These are phyloP conservation scores for Fraxinus anomala DNA, from an alignment of 257 asterid species.

Conservation along the genomic window DNA sequence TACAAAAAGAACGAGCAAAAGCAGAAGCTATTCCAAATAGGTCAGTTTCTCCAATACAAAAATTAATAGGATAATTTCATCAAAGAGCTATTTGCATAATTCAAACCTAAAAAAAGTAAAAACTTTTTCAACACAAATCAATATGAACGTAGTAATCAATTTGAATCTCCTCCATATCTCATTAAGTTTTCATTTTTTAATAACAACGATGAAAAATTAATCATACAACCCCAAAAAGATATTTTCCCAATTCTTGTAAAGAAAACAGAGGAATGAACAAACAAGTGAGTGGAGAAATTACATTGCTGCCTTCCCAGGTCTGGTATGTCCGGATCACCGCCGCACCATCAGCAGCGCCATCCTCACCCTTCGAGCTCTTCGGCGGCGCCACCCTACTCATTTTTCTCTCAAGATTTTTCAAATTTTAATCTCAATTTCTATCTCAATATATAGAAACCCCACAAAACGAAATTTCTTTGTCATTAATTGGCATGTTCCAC, in stretches of 20 bases:
- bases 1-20: neutral
- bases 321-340: conserved; percentile 41
- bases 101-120: neutral
- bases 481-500: neutral
- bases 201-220: neutral
- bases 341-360: conserved; percentile 8
- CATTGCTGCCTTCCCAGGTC: conserved; percentile 54
- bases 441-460: neutral
- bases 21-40: neutral
- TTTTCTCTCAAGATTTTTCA: neutral
- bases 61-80: neutral
- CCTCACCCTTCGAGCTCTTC: conserved; percentile 27
- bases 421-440: neutral
- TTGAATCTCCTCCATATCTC: neutral
- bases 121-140: neutral
- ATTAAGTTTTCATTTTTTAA: neutral
- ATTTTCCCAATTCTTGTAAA: conserved; percentile 1
- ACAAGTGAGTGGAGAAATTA: conserved; percentile 20
- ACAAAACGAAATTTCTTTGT: neutral
- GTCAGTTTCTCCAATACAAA: neutral
- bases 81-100: neutral
- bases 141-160: neutral
- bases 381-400: conserved; percentile 45
- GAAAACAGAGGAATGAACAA: neutral
- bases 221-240: conserved; percentile 1